Conservation (phyloP, 1,284 basidiomycete species). For the Ceratobasidium sp. region DNA sequence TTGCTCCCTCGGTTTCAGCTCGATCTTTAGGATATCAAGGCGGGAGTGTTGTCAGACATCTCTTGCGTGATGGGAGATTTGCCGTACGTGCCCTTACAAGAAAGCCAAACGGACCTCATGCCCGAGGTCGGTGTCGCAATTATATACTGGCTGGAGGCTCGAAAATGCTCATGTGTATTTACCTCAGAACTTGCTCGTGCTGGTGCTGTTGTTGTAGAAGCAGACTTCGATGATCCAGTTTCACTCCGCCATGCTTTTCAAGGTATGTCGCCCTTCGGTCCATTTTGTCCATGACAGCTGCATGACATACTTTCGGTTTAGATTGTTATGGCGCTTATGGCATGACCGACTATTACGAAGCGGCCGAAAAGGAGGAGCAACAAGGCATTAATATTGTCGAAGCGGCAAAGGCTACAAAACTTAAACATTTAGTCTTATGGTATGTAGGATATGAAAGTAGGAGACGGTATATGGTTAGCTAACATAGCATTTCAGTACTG, state of each 20-base stretch:
- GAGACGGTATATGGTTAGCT: background rate
- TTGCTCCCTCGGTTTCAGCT: background rate
- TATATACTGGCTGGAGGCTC: too few species aligned
- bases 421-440: constrained; percentile 15
- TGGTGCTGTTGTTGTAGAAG: constrained; percentile 14
- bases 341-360: constrained; percentile 19
- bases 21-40: constrained; percentile 10
- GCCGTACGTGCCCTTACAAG: constrained; percentile 15
- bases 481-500: background rate
- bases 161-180: background rate
- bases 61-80: constrained; percentile 23
- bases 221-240: constrained; percentile 1
- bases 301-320: background rate
- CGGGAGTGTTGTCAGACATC: constrained; percentile 17
- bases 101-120: background rate
- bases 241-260: constrained; percentile 11
- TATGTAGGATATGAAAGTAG: background rate
- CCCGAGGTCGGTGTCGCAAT: constrained; percentile 22
- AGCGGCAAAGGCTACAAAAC: constrained; percentile 10
- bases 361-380: constrained; percentile 9
- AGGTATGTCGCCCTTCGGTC: background rate
- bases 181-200: background rate
- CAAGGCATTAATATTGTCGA: constrained; percentile 30
- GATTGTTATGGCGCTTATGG: constrained; percentile 29
- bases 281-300: background rate